These are phyloP conservation scores for Amanita muscaria DNA, from an alignment of 768 basidiomycete species.

Conservation along the genomic window DNA sequence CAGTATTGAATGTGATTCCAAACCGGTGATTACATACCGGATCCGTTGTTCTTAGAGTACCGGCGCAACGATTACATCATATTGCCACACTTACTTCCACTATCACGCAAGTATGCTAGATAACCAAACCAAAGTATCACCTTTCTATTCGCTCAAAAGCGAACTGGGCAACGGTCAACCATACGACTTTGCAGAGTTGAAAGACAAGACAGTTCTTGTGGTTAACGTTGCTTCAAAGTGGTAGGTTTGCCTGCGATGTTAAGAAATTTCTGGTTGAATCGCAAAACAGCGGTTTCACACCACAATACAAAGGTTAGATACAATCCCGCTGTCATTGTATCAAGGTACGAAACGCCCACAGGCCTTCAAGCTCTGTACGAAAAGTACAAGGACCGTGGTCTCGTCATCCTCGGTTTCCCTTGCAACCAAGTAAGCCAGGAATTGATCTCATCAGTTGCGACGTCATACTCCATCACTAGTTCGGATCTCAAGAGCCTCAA, in stretches of 20 bases:
- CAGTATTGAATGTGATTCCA: background rate
- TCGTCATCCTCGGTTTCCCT: conserved; percentile 85
- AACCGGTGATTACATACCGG: too few relatives aligned
- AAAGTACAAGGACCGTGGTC: conserved; percentile 67
- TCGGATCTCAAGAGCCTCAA: conserved; percentile 82
- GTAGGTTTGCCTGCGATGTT: conserved; percentile 25
- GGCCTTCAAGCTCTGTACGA: conserved; percentile 78
- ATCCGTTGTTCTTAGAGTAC: too few relatives aligned
- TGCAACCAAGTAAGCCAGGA: conserved; percentile 59
- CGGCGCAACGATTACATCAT: too few relatives aligned
- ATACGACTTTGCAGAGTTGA: conserved; percentile 59
- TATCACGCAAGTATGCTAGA: too few relatives aligned
- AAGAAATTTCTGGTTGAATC: background rate
- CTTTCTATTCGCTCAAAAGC: conserved; percentile 65
- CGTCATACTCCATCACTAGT: conserved; percentile 32
- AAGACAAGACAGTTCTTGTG: conserved; percentile 70
- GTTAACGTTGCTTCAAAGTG: conserved; percentile 76
- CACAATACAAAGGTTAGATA: conserved; percentile 58
- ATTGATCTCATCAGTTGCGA: background rate
- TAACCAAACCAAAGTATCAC: too few relatives aligned
- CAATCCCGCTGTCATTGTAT: background rate
- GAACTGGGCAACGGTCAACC: conserved; percentile 45
- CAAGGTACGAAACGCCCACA: conserved; percentile 13
- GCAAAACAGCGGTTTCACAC: conserved; percentile 63
- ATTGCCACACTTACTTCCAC: too few relatives aligned